Evolutionary conservation across 129 eudicot genomes (phyloP).

Genomic region (Kitagawia praeruptora): DNA sequence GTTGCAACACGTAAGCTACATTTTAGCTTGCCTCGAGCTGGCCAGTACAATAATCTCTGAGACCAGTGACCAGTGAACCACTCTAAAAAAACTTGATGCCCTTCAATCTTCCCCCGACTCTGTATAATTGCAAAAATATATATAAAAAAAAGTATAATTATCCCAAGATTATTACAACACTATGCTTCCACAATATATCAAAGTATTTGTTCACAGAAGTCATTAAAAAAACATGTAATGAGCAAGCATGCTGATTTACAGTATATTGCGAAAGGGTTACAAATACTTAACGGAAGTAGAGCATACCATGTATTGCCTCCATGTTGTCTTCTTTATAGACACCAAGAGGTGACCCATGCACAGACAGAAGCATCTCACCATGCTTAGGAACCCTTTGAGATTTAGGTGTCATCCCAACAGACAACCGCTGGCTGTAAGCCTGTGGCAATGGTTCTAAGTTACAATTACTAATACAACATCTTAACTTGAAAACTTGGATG

Average conservation of each 20-base stretch:
- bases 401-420: slow-evolving; percentile 82
- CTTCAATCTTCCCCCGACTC: slow-evolving; percentile 5
- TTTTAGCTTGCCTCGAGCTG: background rate
- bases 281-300: background rate
- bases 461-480: background rate
- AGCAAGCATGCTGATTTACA: background rate
- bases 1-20: background rate
- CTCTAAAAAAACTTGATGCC: background rate
- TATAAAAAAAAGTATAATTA: background rate
- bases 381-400: slow-evolving; percentile 71
- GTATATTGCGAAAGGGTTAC: background rate
- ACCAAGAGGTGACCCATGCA: slow-evolving; percentile 96
- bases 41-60: background rate
- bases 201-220: background rate
- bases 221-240: background rate
- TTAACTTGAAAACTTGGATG: background rate
- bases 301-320: slow-evolving; percentile 77
- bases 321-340: slow-evolving; percentile 82
- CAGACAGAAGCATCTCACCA: slow-evolving; percentile 89
- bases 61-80: background rate
- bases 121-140: background rate
- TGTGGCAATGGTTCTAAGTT: slow-evolving; percentile 19
- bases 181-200: background rate
- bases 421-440: slow-evolving; percentile 61
- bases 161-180: background rate